Conservation (phyloP, 805 yeast species). For the Metschnikowia similis region DNA sequence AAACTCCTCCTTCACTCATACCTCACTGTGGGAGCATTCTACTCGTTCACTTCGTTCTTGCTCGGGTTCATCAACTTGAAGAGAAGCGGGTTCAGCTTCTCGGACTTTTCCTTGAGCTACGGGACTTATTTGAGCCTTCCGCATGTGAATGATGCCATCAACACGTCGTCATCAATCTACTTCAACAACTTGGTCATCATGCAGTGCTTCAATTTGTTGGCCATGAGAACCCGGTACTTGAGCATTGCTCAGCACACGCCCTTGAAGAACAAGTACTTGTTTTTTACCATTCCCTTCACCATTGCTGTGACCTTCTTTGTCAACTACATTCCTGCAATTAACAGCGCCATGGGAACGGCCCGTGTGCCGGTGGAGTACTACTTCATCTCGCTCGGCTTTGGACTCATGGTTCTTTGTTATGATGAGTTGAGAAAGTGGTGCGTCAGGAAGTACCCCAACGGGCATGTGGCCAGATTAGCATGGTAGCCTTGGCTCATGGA, state of each 20-base stretch:
- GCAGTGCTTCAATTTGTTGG: slow-evolving; percentile 44
- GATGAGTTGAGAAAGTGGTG: slow-evolving; percentile 42
- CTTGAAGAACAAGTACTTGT: slow-evolving; percentile 27
- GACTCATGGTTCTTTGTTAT: slow-evolving; percentile 31
- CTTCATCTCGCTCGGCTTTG: slow-evolving; percentile 45
- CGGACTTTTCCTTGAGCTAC: slow-evolving; percentile 31
- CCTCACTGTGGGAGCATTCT: slow-evolving; percentile 38
- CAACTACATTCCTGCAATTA: slow-evolving; percentile 40
- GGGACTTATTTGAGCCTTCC: slow-evolving; percentile 25
- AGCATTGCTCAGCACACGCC: slow-evolving; percentile 42
- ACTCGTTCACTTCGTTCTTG: slow-evolving; percentile 37
- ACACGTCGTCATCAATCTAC: slow-evolving; percentile 41
- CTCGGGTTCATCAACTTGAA: slow-evolving; percentile 36
- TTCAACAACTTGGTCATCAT: slow-evolving; percentile 44
- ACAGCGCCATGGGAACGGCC: slow-evolving; percentile 30
- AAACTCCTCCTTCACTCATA: slow-evolving; percentile 42
- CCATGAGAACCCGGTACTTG: slow-evolving; percentile 40
- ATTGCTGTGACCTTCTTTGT: slow-evolving; percentile 38
- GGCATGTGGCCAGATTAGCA: slow-evolving; percentile 36
- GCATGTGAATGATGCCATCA: slow-evolving; percentile 20
- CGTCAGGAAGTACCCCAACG: slow-evolving; percentile 35
- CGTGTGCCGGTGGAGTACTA: slow-evolving; percentile 43
- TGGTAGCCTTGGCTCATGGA: slow-evolving; percentile 26
- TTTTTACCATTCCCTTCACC: slow-evolving; percentile 33
- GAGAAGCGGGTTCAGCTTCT: slow-evolving; percentile 33